Conservation (phyloP, 176 grass and related monocot genomes). For the Pharus latifolius region DNA sequence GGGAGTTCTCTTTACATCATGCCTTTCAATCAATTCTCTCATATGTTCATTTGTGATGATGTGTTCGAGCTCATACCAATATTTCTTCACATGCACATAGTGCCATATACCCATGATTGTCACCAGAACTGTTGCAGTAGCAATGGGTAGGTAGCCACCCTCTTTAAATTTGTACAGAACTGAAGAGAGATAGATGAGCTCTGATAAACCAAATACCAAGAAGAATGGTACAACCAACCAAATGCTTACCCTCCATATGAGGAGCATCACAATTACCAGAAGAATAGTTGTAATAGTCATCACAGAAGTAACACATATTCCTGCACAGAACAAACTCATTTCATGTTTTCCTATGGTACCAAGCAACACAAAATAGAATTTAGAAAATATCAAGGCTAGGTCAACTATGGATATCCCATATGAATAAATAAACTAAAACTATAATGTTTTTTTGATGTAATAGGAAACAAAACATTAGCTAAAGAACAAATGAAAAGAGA, state of each 20-base stretch:
- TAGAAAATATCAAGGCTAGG: background rate
- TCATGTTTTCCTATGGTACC: background rate
- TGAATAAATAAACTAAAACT: background rate
- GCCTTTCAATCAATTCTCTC: background rate
- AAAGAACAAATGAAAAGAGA: background rate
- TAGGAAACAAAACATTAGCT: background rate
- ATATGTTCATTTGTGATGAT: slow-evolving; percentile 16
- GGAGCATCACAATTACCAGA: slow-evolving; percentile 37
- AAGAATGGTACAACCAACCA: slow-evolving; percentile 34
- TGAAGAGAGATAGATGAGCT: slow-evolving; percentile 39
- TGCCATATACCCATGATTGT: slow-evolving; percentile 43
- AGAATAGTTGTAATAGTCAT: slow-evolving; percentile 40
- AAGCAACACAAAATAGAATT: background rate
- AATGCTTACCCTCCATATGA: slow-evolving; percentile 44
- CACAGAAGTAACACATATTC: slow-evolving; percentile 41
- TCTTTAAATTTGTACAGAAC: slow-evolving; percentile 45
- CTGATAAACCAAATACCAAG: slow-evolving; percentile 12
- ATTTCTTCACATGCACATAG: slow-evolving; percentile 40
- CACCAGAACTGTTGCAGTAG: slow-evolving; percentile 3
- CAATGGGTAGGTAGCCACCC: slow-evolving; percentile 38
- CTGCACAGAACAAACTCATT: background rate
- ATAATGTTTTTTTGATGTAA: background rate
- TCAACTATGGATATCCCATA: background rate
- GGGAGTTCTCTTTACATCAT: slow-evolving; percentile 4
- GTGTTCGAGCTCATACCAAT: slow-evolving; percentile 33